Evolutionary conservation across 345 rosid species (phyloP).

Genomic region (Salix purpurea): DNA sequence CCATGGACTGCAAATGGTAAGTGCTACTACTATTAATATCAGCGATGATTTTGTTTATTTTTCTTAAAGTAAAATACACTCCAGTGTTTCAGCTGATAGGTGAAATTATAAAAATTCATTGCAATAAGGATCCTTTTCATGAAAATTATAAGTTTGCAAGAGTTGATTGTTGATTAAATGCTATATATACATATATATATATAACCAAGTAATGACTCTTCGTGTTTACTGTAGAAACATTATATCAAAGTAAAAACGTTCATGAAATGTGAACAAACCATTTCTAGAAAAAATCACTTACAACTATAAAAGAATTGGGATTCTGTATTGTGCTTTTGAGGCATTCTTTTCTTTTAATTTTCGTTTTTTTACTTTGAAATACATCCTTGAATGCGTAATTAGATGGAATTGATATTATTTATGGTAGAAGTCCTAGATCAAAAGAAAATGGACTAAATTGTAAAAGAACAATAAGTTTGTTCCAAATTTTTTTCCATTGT

Average conservation of each 20-base stretch:
- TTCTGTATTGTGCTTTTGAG: no score
- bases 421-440: no score
- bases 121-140: not conserved
- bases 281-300: not conserved
- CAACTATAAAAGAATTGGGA: no score
- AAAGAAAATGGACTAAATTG: no score
- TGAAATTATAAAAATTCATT: not conserved
- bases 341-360: no score
- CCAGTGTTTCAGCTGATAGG: not conserved
- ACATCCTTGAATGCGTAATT: no score
- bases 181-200: no score
- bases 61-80: not conserved
- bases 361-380: no score
- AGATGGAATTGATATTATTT: no score
- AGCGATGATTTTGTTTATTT: not conserved
- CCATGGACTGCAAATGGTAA: constrained; percentile 87
- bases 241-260: not conserved
- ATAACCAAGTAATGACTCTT: no score
- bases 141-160: not conserved
- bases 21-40: constrained; percentile 9
- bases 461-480: no score
- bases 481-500: no score
- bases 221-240: not conserved
- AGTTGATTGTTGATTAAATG: not conserved
- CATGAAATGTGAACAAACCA: not conserved